Base-by-base conservation (phyloP, 768 basidiomycete genomes). In the Suillus tomentosus region DNA sequence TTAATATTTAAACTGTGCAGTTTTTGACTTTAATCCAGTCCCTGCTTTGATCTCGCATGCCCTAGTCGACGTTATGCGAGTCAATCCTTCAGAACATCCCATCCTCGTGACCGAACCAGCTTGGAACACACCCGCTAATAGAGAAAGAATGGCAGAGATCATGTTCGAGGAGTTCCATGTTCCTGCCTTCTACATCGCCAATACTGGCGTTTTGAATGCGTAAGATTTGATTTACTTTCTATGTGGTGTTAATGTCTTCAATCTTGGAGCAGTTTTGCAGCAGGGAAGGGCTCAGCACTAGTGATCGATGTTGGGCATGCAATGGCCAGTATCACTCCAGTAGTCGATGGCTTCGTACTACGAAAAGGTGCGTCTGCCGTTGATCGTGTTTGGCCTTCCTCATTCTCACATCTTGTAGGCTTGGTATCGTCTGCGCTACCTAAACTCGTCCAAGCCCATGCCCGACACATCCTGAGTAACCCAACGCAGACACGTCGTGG, bases 261-360 rank as follows among this genome's bases (percentile, higher is more conserved):
- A 61, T 51, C 58, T 48, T 48, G 5, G 51, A 42, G 34, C 37
- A 98, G 96, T 3, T 99, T 99, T 75, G 94, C 96, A 17, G 91
- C 96, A 60, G 97, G 97, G 36, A 96, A 94, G 73, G 96, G 95
- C 2, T 95, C 97, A n/a, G 96, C 97, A 2, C 82, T 99, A 55
- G 94, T 99, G 2, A 87, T 99, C 48, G 97, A 99, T 70, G 85
- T 99, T 55, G 97, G 97, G 5, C 90, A 94, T 67, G 85, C 91
- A 14, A 87, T 89, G 74, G 91, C 91, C 15, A 96, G 93, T 69
- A 93, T 96, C 15, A 95, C 94, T 1, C 97, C 97, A 6, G 91
- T 99, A 22, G 94, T 96, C 5, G 97, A 99, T 69, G 97, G 97
- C 5, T 99, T 98, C 71, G 97, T 99, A 50, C 86, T 99, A 51